Conservation (phyloP, 148 eudicot genomes). For the Rhododendron griersonianum region DNA sequence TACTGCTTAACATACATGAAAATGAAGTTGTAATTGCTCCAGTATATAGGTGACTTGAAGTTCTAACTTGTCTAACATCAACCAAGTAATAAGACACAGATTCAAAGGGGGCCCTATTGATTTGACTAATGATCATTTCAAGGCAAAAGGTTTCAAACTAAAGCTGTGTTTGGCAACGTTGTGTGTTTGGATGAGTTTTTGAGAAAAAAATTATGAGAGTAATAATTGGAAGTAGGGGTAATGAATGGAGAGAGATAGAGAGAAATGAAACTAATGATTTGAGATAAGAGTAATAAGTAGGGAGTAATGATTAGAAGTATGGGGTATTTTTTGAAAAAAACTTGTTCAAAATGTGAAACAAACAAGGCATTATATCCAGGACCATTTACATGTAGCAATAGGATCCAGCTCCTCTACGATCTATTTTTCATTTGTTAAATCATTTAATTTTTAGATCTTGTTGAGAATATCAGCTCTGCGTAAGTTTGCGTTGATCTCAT, state of each 20-base stretch:
- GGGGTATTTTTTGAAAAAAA: too few relatives aligned
- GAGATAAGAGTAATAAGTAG: too few relatives aligned
- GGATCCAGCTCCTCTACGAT: background rate
- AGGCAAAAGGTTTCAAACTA: background rate
- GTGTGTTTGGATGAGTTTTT: too few relatives aligned
- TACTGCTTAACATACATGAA: background rate
- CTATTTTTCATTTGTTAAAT: background rate
- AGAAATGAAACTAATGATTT: too few relatives aligned
- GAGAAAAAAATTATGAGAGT: too few relatives aligned
- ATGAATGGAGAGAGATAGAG: too few relatives aligned
- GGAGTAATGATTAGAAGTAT: too few relatives aligned
- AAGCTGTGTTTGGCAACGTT: too few relatives aligned
- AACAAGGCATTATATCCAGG: background rate
- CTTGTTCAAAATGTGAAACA: too few relatives aligned
- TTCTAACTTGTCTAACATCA: background rate
- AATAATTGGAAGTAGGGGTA: too few relatives aligned
- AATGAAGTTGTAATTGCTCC: background rate
- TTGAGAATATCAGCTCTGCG: background rate
- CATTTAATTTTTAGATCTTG: background rate
- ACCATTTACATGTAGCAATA: background rate
- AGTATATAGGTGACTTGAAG: background rate
- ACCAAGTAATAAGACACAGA: background rate
- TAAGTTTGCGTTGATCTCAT: too few relatives aligned
- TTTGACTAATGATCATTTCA: background rate
- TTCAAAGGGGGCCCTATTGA: background rate